Base-by-base conservation (phyloP, 1,139 yeast genomes). In the Taphrina communis region DNA sequence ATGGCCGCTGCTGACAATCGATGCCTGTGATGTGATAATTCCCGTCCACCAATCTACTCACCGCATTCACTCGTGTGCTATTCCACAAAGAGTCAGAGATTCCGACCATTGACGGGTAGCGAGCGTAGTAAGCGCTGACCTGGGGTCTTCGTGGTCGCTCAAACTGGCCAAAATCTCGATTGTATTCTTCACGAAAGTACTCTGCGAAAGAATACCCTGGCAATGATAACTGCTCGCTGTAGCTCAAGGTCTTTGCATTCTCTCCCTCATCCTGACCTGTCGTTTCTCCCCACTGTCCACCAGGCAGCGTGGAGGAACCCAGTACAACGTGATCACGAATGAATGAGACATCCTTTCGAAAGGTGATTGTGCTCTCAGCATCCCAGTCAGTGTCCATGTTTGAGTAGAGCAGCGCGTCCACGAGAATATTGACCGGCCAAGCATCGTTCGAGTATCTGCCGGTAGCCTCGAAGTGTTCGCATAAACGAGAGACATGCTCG, bases 141-240 rank as follows among this genome's bases (percentile, higher is more conserved):
- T 75, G 77, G 9, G 70, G 57, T 11, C 80, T 70, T 3, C 72
- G 66, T 0, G 80, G 80, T 14, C 80, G 75, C 19, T 72, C 72
- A 65, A 72, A 77, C 21, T 73, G 74, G 12, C 72, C 72, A 3
- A 74, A 70, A 2, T 67, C 46, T 17, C 56, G 52, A 12, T 72
- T 71, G 65, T 72, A 65, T n/a, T 39, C 65, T 9, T 69, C 71
- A 11, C 41, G 36, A 58, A 71, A 74, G 66, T 63, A 76, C 46
- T 76, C 73, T 0, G 78, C 68, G 57, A 78, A 77, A 4, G 78
- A 70, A 63, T 69, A 76, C 3, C 76, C 78, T 1, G 80, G 80
- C 50, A 78, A 67, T 14, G 79, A 76, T 39, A 78, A 73, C 78
- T 77, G 78, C 69, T 78, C 80, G 2, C 78, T 78, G 66, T 78